Base-by-base conservation (phyloP, 169 alveolate species). In the Haemoproteus tartakovskyi region DNA sequence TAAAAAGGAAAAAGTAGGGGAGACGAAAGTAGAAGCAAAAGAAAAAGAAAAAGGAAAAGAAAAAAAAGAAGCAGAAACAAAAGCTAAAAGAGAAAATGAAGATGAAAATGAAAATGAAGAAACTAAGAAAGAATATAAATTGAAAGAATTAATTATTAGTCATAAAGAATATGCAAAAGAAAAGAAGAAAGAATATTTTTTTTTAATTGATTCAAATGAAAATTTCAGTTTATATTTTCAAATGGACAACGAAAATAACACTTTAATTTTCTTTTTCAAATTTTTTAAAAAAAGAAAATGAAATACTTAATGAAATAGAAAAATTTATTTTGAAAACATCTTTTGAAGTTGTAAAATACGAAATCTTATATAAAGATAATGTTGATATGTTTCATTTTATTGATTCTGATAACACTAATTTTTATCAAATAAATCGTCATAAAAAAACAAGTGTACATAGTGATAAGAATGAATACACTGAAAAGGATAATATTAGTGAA, bases 221-320 rank as follows among this genome's bases (percentile, higher is more conserved):
- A 60, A 67, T 19, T 0, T 54, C 4, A 67, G 43, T 18, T 38
- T 67, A 54, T 67, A 67, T 47, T 67, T 52, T 2, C 33, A 67
- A 4, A 1, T 40, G 14, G 0, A 3, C 9, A 33, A 38, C 1
- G 82, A 52, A 0, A 18, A 67, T 0, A 21, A 33, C 14, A 5
- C 43, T 30, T 36, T 40, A 27, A 33, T 57, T 52, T 67, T 52
- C 11, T 40, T 41, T 54, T 2, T 52, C 2, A 16, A 43, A 11
- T 11, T 67, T n/a, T n/a, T n/a, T n/a, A 47, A 46, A 22, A 30
- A 37, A 45, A 2, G 14, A 27, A 9, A 30, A 19, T 6, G 6
- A 36, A 16, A n/a, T 18, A 2, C 18, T 63, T 2, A 2, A 50
- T 19, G n/a, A n/a, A n/a, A n/a, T n/a, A n/a, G n/a, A n/a, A n/a